Conservation (phyloP, 495 filamentous ascomycete genomes). For the Melanomma pulvis-pyrius region DNA sequence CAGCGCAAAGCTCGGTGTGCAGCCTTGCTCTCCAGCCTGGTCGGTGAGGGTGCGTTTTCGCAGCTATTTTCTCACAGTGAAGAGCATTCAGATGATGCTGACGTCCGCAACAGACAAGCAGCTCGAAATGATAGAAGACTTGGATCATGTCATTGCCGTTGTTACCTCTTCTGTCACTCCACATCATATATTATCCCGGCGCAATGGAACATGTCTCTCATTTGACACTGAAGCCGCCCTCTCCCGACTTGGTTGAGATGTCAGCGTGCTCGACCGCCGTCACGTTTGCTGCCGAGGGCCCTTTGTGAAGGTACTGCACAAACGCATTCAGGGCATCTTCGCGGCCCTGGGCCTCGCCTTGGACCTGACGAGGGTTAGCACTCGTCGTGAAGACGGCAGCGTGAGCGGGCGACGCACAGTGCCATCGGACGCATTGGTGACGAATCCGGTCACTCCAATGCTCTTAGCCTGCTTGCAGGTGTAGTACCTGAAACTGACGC, state of each 20-base stretch:
- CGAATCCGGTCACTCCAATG: slow-evolving; percentile 74
- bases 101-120: no score
- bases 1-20: no score
- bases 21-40: no score
- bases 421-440: slow-evolving; percentile 73
- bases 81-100: no score
- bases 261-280: slow-evolving; percentile 70
- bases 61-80: no score
- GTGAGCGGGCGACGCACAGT: slow-evolving; percentile 52
- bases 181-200: neutral
- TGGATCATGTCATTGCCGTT: no score
- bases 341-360: slow-evolving; percentile 83
- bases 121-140: no score
- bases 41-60: no score
- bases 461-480: slow-evolving; percentile 67
- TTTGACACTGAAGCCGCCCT: slow-evolving; percentile 57
- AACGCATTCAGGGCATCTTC: slow-evolving; percentile 65
- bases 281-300: slow-evolving; percentile 69
- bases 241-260: slow-evolving; percentile 62
- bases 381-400: neutral
- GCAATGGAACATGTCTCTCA: neutral
- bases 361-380: slow-evolving; percentile 59
- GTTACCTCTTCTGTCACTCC: neutral
- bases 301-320: slow-evolving; percentile 74
- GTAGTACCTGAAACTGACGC: slow-evolving; percentile 51